These are phyloP conservation scores for Tricholoma saponaceum DNA, from an alignment of 768 basidiomycete genomes.

Conservation along the genomic window DNA sequence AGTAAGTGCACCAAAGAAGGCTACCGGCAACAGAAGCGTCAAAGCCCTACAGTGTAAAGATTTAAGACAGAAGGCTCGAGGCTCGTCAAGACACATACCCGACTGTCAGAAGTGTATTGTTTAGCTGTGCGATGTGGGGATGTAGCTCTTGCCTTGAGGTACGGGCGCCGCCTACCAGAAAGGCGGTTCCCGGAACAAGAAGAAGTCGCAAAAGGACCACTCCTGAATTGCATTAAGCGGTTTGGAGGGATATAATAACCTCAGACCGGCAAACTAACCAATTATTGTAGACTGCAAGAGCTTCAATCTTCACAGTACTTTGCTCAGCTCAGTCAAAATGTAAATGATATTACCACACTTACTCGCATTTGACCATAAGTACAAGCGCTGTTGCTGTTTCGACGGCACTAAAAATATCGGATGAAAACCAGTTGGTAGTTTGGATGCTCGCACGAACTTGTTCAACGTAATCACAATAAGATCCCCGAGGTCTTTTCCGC, in stretches of 20 bases:
- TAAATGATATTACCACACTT: conserved; percentile 14
- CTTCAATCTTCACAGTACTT: conserved; percentile 34
- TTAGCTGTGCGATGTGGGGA: conserved; percentile 60
- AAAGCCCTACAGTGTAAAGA: conserved; percentile 43
- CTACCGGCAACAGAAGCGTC: conserved; percentile 57
- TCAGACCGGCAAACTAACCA: conserved; percentile 30
- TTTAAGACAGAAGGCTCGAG: background rate
- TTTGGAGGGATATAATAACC: background rate
- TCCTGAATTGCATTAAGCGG: conserved; percentile 28
- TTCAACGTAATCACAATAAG: conserved; percentile 46
- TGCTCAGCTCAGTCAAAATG: background rate
- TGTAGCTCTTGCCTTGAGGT: conserved; percentile 64
- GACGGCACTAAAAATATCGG: conserved; percentile 33
- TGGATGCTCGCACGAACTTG: conserved; percentile 31
- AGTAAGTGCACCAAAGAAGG: conserved; percentile 59
- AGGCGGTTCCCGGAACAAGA: conserved; percentile 64
- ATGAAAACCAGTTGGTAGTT: background rate
- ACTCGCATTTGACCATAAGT: conserved; percentile 45
- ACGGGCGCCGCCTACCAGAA: conserved; percentile 63
- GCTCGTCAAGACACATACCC: conserved; percentile 38
- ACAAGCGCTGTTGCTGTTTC: conserved; percentile 48
- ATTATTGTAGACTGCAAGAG: conserved; percentile 66
- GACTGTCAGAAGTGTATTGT: conserved; percentile 62
- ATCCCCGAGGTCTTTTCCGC: conserved; percentile 46
- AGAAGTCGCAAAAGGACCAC: conserved; percentile 69